These are phyloP conservation scores for Chalara sp. DNA, from an alignment of 2,329 filamentous ascomycete species.

Conservation along the genomic window DNA sequence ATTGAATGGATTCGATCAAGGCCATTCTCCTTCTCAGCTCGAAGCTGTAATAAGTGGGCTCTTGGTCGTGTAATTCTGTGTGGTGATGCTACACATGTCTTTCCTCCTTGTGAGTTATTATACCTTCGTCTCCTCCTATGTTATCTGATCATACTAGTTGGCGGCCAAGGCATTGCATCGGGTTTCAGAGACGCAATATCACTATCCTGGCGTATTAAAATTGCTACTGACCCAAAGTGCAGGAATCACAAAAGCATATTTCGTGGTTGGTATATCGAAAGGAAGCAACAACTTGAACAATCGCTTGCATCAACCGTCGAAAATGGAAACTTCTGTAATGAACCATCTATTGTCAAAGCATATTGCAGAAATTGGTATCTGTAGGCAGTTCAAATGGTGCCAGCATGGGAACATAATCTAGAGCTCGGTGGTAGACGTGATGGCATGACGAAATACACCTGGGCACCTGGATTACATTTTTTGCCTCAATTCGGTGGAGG, in stretches of 20 bases:
- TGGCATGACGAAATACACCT: too few relatives aligned
- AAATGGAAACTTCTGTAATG: conserved; percentile 29
- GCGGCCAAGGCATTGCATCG: conserved; percentile 34
- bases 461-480: too few relatives aligned
- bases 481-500: not conserved
- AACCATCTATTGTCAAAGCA: conserved; percentile 16
- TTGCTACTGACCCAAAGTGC: not conserved
- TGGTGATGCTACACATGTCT: conserved; percentile 45
- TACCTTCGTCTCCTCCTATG: not conserved
- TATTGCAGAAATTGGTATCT: too few relatives aligned
- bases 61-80: conserved; percentile 34
- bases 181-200: conserved; percentile 33
- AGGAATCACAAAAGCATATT: conserved; percentile 22
- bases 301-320: conserved; percentile 29
- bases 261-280: conserved; percentile 28
- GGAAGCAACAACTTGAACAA: conserved; percentile 31
- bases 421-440: too few relatives aligned
- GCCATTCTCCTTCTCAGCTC: conserved; percentile 38
- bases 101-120: conserved; percentile 36
- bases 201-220: conserved; percentile 30
- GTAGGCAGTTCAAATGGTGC: too few relatives aligned
- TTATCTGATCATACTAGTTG: conserved; percentile 20
- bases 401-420: too few relatives aligned
- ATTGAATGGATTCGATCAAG: conserved; percentile 38
- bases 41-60: conserved; percentile 41